A percentile compares a stretch with the other conserved stretches of the same genome.
These are phyloP conservation scores for Sporothrix euskadiensis DNA, from an alignment of 2,329 filamentous ascomycete genomes.

Conservation along the genomic window DNA sequence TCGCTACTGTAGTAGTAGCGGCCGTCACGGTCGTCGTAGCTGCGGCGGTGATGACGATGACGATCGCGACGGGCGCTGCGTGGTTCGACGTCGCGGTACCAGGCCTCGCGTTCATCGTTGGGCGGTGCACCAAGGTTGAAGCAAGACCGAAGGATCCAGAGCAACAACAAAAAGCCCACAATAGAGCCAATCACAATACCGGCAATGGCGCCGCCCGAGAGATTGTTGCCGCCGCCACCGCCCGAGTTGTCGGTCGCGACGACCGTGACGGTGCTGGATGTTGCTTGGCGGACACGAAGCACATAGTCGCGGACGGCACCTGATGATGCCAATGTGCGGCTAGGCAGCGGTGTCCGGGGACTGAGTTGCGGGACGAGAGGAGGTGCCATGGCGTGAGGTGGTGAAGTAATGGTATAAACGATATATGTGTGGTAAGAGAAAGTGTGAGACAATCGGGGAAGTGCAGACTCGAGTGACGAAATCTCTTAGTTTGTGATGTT, in stretches of 20 bases:
- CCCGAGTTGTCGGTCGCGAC: constrained; percentile 28
- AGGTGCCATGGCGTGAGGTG: constrained; percentile 10
- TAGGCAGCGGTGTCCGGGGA: neutral
- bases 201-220: constrained; percentile 53
- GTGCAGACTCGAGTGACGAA: neutral
- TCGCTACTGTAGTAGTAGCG: constrained; percentile 18
- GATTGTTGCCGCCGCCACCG: constrained; percentile 33
- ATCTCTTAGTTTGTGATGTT: neutral
- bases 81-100: constrained; percentile 26
- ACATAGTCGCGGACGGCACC: neutral
- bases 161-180: constrained; percentile 47
- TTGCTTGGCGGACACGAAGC: constrained; percentile 24
- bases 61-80: neutral
- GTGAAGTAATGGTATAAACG: neutral
- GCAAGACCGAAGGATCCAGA: constrained; percentile 52
- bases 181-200: constrained; percentile 54
- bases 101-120: constrained; percentile 20
- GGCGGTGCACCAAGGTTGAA: constrained; percentile 45
- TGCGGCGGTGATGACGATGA: neutral
- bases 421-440: neutral
- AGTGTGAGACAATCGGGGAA: constrained; percentile 3
- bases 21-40: neutral
- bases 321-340: neutral
- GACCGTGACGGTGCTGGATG: constrained; percentile 40
- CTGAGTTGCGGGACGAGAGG: constrained; percentile 2